phyloP scores from a whole-genome alignment of 2,329 filamentous ascomycete genomes.

The Shiraia sp. region DNA sequence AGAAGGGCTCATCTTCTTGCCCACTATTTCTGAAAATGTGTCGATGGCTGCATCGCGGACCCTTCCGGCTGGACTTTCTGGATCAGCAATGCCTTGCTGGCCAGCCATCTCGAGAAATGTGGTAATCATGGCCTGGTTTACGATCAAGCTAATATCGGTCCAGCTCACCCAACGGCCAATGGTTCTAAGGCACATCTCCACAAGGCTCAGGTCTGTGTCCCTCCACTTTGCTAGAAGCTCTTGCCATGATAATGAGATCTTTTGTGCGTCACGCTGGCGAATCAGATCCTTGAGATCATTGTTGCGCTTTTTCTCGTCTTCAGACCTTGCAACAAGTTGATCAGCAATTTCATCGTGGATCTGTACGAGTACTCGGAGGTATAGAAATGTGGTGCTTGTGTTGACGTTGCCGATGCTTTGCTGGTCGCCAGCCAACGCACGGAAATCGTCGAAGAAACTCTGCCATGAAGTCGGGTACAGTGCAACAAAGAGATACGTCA shows the following conservation, averaged over 20 bases:
- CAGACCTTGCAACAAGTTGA: conserved; percentile 78
- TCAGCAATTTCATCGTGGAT: conserved; percentile 98
- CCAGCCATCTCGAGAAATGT: conserved; percentile 85
- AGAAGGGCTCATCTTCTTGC: conserved; percentile 93
- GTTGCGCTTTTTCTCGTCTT: conserved; percentile 80
- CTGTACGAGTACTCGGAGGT: conserved; percentile 83
- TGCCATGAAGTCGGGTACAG: conserved; percentile 88
- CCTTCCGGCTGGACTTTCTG: conserved; percentile 65
- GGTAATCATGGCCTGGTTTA: conserved; percentile 79
- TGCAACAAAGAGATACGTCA: conserved; percentile 90
- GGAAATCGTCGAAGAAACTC: conserved; percentile 87
- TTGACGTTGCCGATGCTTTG: conserved; percentile 65
- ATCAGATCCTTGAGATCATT: conserved; percentile 90
- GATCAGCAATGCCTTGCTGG: conserved; percentile 63
- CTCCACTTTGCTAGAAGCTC: conserved; percentile 81
- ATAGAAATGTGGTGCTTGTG: conserved; percentile 75
- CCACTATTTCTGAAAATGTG: conserved; percentile 91
- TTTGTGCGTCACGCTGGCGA: conserved; percentile 82
- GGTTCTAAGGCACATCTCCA: conserved; percentile 88
- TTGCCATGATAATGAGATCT: conserved; percentile 88
- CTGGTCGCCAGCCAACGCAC: conserved; percentile 71
- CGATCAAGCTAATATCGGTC: conserved; percentile 93
- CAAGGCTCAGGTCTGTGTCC: conserved; percentile 67
- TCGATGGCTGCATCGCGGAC: conserved; percentile 91
- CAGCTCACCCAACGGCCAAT: conserved; percentile 98